Evolutionary conservation across 805 yeast species (phyloP).

Genomic region (Lachancea quebecensis): DNA sequence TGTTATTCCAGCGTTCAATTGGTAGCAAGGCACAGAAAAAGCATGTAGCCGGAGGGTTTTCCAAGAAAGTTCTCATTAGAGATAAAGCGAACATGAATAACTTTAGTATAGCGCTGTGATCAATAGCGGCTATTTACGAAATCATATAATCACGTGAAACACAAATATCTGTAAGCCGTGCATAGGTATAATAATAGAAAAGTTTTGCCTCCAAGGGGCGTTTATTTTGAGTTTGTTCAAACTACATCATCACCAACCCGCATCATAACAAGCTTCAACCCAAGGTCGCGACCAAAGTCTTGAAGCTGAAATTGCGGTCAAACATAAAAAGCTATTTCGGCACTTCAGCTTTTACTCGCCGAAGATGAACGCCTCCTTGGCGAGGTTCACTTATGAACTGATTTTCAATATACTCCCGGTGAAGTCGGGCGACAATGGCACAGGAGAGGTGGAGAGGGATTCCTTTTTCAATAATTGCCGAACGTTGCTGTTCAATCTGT

Average conservation of each 20-base stretch:
- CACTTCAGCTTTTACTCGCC: no score
- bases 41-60: background rate
- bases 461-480: conserved; percentile 10
- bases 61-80: conserved; percentile 42
- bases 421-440: conserved; percentile 3
- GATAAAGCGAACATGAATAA: conserved; percentile 62
- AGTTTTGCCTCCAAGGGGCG: conserved; percentile 1
- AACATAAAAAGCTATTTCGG: no score
- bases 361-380: background rate
- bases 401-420: conserved; percentile 8
- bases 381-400: conserved; percentile 6
- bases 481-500: conserved; percentile 11
- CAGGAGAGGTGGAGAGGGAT: conserved; percentile 16
- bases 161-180: background rate
- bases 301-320: no score
- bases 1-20: conserved; percentile 43
- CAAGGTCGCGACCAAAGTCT: no score
- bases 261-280: background rate
- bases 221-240: background rate
- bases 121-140: background rate
- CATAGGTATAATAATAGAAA: background rate
- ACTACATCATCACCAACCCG: background rate
- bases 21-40: no score
- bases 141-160: background rate
- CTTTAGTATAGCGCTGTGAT: conserved; percentile 42